Percentiles rank a stretch among this genome's conserved stretches.
These are phyloP conservation scores for Lachnellula arida DNA, from an alignment of 2,329 filamentous ascomycete genomes.

Conservation along the genomic window DNA sequence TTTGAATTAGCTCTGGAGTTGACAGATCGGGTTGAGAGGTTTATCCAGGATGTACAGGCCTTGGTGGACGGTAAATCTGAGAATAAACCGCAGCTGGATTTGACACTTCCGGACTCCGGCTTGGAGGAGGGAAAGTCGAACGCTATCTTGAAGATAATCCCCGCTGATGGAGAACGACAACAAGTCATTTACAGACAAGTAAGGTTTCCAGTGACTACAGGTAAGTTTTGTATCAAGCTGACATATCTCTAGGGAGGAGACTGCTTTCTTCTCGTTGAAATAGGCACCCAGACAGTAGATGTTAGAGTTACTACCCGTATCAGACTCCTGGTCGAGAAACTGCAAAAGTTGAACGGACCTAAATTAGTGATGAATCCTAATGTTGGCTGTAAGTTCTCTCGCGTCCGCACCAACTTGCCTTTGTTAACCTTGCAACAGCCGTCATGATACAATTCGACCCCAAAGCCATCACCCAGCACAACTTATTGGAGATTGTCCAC, in stretches of 20 bases:
- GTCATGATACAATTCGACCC: constrained; percentile 43
- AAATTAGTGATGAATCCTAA: constrained; percentile 42
- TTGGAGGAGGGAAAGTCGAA: constrained; percentile 4
- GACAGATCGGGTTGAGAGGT: constrained; percentile 38
- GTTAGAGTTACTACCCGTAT: constrained; percentile 14
- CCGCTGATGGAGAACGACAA: constrained; percentile 7
- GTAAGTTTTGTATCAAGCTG: background rate
- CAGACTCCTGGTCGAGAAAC: constrained; percentile 13
- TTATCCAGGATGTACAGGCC: constrained; percentile 36
- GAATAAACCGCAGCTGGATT: constrained; percentile 4
- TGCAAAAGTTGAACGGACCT: constrained; percentile 33
- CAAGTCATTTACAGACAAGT: constrained; percentile 18
- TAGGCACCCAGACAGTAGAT: constrained; percentile 17
- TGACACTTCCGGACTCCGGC: constrained; percentile 8
- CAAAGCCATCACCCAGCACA: constrained; percentile 34
- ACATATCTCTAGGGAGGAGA: constrained; percentile 13
- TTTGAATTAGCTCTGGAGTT: constrained; percentile 46
- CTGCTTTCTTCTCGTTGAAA: constrained; percentile 14
- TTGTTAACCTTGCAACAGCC: constrained; percentile 20
- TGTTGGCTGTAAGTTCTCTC: constrained; percentile 39
- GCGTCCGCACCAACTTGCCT: constrained; percentile 21
- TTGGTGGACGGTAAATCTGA: constrained; percentile 7
- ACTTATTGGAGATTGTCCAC: constrained; percentile 35
- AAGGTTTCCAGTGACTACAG: background rate
- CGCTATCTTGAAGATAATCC: constrained; percentile 11